These are phyloP conservation scores for Cordyceps cateniannulata DNA, from an alignment of 2,329 filamentous ascomycete species.

Conservation along the genomic window DNA sequence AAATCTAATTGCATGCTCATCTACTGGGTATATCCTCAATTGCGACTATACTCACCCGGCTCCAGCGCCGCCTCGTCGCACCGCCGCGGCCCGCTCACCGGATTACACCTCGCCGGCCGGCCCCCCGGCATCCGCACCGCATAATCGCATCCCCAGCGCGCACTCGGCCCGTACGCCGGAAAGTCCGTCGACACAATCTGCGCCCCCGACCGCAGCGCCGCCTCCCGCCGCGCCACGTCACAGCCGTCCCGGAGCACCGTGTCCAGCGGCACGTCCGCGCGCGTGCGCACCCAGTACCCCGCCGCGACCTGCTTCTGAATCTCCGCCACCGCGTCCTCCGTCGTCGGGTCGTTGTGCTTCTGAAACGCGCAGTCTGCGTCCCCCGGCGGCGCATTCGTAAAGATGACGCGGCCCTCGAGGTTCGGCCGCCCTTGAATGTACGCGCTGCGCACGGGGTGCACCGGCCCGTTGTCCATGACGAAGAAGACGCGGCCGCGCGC, in stretches of 20 bases:
- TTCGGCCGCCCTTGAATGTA: conserved; percentile 29
- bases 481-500: conserved; percentile 41
- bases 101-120: conserved; percentile 26
- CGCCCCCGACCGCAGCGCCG: conserved; percentile 38
- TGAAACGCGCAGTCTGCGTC: conserved; percentile 40
- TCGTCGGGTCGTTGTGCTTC: conserved; percentile 35
- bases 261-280: conserved; percentile 38
- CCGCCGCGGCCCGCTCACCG: conserved; percentile 17
- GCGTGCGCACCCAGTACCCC: conserved; percentile 43
- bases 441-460: conserved; percentile 29
- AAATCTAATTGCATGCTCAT: background rate
- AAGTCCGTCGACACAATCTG: conserved; percentile 45
- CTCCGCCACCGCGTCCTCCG: conserved; percentile 27
- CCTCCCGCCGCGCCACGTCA: conserved; percentile 32
- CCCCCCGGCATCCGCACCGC: conserved; percentile 19
- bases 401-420: conserved; percentile 38
- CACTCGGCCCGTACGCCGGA: conserved; percentile 38
- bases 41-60: conserved; percentile 17
- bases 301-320: conserved; percentile 38
- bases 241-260: conserved; percentile 34
- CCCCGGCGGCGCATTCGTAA: conserved; percentile 41
- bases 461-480: conserved; percentile 43
- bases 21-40: conserved; percentile 9
- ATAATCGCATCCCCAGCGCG: conserved; percentile 41
- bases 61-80: conserved; percentile 19